Conservation (phyloP, 106 monocot genomes). For the Dioscorea zingiberensis region DNA sequence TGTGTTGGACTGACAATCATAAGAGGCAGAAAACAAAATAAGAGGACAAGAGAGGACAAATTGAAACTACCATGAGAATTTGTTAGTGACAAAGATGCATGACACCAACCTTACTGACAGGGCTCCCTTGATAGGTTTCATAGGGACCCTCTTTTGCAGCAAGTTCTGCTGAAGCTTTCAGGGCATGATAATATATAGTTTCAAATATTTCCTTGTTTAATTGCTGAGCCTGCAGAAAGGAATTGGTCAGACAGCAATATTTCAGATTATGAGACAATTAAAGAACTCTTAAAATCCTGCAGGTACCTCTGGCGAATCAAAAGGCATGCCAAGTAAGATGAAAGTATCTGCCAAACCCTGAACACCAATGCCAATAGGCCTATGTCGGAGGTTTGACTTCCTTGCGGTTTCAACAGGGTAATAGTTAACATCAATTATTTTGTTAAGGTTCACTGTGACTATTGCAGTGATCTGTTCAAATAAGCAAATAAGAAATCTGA, state of each 20-base stretch:
- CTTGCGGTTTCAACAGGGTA: slow-evolving; percentile 91
- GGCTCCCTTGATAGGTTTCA: slow-evolving; percentile 83
- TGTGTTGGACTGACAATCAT: no score
- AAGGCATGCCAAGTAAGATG: slow-evolving; percentile 90
- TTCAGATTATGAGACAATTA: background rate
- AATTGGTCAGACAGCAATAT: no score
- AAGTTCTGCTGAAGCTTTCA: slow-evolving; percentile 69
- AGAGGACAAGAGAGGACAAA: no score
- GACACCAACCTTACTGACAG: slow-evolving; percentile 75
- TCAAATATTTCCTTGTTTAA: slow-evolving; percentile 97
- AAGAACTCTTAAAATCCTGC: background rate
- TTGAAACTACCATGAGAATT: no score
- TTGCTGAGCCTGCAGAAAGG: slow-evolving; percentile 72
- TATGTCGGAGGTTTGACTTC: slow-evolving; percentile 74
- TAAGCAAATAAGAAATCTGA: background rate
- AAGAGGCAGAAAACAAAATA: no score
- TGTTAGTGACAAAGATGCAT: background rate
- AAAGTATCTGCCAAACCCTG: slow-evolving; percentile 97
- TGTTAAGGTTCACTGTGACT: slow-evolving; percentile 85
- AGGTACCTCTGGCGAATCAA: slow-evolving; percentile 90
- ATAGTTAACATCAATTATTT: slow-evolving; percentile 92
- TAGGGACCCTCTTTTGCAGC: slow-evolving; percentile 84
- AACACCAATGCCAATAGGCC: slow-evolving; percentile 94
- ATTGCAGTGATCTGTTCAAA: slow-evolving; percentile 56
- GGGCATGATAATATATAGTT: slow-evolving; percentile 85